These are phyloP conservation scores for Beauveria brongniartii DNA, from an alignment of 2,329 filamentous ascomycete genomes.

Conservation along the genomic window DNA sequence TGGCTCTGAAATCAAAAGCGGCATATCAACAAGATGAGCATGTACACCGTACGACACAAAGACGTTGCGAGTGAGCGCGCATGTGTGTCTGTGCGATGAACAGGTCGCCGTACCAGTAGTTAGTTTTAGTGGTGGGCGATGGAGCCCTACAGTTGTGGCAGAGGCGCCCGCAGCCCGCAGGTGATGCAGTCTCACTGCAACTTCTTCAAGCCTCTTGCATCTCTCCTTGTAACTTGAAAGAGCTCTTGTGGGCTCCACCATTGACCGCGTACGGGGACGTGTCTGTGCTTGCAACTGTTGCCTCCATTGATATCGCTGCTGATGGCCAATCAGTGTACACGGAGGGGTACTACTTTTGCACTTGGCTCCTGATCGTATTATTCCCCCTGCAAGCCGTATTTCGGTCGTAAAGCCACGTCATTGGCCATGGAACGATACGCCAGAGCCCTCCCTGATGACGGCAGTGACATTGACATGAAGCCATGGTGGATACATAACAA, in stretches of 20 bases:
- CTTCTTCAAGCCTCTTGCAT: too few relatives aligned
- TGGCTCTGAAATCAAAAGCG: not conserved
- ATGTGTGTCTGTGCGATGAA: constrained; percentile 1
- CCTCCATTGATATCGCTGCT: not conserved
- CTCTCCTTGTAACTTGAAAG: too few relatives aligned
- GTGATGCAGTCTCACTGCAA: too few relatives aligned
- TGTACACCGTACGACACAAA: not conserved
- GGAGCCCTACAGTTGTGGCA: constrained; percentile 7
- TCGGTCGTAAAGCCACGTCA: too few relatives aligned
- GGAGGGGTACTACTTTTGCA: too few relatives aligned
- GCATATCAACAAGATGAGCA: not conserved
- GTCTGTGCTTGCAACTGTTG: not conserved
- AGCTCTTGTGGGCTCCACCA: not conserved
- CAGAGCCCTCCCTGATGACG: too few relatives aligned
- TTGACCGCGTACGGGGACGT: not conserved
- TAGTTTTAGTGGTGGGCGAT: not conserved
- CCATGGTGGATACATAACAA: too few relatives aligned
- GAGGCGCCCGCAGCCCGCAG: not conserved
- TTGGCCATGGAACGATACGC: too few relatives aligned
- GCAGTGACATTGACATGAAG: too few relatives aligned
- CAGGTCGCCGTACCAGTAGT: not conserved
- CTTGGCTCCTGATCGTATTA: too few relatives aligned
- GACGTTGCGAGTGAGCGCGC: not conserved
- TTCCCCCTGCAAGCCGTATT: too few relatives aligned
- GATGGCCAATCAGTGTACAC: not conserved